Base-by-base conservation (phyloP, 257 asterid species). In the Thymus mandschuricus region DNA sequence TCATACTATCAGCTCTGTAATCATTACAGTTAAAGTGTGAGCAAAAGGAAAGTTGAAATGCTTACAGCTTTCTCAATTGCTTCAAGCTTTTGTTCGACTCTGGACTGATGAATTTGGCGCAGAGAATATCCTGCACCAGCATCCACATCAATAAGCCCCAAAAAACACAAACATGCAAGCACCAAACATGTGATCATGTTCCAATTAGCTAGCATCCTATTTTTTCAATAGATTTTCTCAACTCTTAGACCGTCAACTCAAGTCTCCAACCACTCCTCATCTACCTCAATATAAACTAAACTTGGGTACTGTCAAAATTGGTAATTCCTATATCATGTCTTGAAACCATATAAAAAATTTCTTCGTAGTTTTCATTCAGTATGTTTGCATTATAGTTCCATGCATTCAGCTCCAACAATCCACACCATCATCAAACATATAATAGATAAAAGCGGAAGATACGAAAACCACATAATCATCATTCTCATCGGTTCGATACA, bases 1-100 rank as follows among this genome's bases (percentile, higher is more conserved):
- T 50, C 0, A 6, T n/a, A 29, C 40, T 33, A 58, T 35, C 65
- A 65, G 21, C 33, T 46, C 69, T 66, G 69, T 34, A 60, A 10
- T 7, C 27, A 27, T 48, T 60, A 38, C 59, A 58, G 27, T 1
- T 0, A 27, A 15, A 2, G n/a, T 61, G 40, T 33, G 49, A 44
- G 50, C 57, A 62, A 68, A 21, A 51, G 50, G 70, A 72, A 73
- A 44, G 49, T 60, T 71, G 73, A 61, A 28, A 52, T 30, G 61
- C 92, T 86, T 86, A 93, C 98, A 80, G 89, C 85, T 68, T 72
- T 82, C 85, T 91, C 98, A 68, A 93, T 93, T 40, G 92, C 79
- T 75, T 89, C 95, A 29, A 93, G 97, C 84, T 88, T 85, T 70
- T 81, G 86, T 55, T 91, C 92, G 38, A 93, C 87, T 83, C 86